Conservation (phyloP, 768 basidiomycete genomes). For the Pleurotus tuoliensis region DNA sequence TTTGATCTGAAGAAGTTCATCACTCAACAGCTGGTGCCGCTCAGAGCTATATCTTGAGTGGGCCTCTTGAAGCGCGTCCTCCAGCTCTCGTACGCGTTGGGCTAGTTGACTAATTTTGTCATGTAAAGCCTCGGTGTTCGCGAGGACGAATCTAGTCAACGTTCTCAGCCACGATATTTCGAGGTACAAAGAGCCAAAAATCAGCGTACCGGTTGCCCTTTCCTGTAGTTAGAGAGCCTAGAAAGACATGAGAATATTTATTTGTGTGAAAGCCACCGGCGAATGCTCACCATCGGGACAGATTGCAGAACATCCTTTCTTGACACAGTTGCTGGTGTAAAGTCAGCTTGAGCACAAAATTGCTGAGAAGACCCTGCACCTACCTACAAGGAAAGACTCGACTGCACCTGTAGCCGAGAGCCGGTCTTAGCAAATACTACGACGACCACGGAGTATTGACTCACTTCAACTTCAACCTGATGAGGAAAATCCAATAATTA, state of each 20-base stretch:
- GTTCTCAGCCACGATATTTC: background rate
- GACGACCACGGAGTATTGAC: constrained; percentile 17
- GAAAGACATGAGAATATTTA: constrained; percentile 12
- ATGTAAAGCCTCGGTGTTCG: constrained; percentile 66
- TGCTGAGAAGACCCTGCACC: constrained; percentile 12
- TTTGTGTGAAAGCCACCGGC: constrained; percentile 8
- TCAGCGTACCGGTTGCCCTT: constrained; percentile 60
- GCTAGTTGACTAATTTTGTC: constrained; percentile 62
- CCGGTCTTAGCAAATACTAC: constrained; percentile 9
- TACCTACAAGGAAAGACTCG: constrained; percentile 67
- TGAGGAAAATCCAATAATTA: constrained; percentile 12
- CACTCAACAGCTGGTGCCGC: constrained; percentile 54
- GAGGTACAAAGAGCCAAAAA: no score
- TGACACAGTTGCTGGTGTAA: constrained; percentile 45
- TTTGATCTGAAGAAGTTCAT: constrained; percentile 63
- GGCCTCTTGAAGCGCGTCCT: constrained; percentile 57
- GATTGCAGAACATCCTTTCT: constrained; percentile 57
- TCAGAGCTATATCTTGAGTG: constrained; percentile 45
- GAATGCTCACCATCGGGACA: constrained; percentile 55
- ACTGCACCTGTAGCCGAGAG: constrained; percentile 41
- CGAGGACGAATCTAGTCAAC: constrained; percentile 55
- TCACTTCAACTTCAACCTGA: constrained; percentile 66
- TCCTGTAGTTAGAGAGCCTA: constrained; percentile 68
- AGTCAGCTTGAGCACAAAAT: background rate
- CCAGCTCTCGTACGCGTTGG: constrained; percentile 61